Percentiles rank a stretch among this genome's conserved stretches.
These are phyloP conservation scores for Colletotrichum gloeosporioides DNA, from an alignment of 2,329 filamentous ascomycete species.

Conservation along the genomic window DNA sequence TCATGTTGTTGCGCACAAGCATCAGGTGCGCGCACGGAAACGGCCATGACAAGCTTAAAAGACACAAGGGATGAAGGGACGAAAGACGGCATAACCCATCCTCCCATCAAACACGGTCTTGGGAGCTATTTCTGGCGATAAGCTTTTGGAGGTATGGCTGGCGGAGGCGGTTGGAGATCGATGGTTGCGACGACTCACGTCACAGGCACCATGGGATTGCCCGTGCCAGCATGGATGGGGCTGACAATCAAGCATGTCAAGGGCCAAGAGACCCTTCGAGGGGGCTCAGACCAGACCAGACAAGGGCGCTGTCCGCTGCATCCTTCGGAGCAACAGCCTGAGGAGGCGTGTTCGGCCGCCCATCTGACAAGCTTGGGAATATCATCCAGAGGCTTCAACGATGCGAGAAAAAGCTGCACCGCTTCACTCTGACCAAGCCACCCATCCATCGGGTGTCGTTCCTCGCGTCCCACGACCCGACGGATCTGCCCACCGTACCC, in stretches of 20 bases:
- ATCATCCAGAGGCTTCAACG: background rate
- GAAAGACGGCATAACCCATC: background rate
- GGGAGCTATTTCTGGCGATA: conserved; percentile 15
- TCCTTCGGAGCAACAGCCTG: conserved; percentile 10
- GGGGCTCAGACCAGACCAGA: background rate
- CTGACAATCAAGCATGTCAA: background rate
- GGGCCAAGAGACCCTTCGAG: background rate
- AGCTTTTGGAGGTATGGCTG: conserved; percentile 12
- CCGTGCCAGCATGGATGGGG: conserved; percentile 13
- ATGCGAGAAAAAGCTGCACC: background rate
- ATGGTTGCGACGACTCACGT: conserved; percentile 21
- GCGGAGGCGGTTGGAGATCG: conserved; percentile 11
- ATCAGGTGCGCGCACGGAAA: background rate
- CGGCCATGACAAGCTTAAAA: conserved; percentile 18
- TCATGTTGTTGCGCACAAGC: background rate
- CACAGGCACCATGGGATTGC: conserved; percentile 13
- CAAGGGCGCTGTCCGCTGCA: background rate
- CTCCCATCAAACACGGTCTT: background rate
- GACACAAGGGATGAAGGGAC: conserved; percentile 7
- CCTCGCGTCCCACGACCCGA: background rate
- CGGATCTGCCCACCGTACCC: conserved; percentile 7
- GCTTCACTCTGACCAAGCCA: background rate
- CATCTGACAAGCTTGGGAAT: background rate
- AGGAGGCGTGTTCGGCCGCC: background rate
- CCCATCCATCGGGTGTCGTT: background rate